Evolutionary conservation across 75 land plant genomes (phyloP).

Genomic region (Ceratopteris richardii): DNA sequence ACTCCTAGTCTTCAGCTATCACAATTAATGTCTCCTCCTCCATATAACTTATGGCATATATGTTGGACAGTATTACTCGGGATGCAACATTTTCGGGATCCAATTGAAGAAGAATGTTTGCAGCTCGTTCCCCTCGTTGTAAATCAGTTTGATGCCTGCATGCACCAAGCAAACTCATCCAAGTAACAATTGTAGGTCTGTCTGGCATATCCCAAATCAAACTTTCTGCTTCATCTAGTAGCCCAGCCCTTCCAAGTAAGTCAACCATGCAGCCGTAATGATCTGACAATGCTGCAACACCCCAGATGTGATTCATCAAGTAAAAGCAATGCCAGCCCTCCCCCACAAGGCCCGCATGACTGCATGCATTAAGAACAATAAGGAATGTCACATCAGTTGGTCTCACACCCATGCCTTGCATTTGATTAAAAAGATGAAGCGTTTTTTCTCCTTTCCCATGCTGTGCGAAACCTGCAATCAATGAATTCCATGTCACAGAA

Average conservation of each 20-base stretch:
- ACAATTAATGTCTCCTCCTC: slow-evolving; percentile 20
- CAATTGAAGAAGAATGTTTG: slow-evolving; percentile 24
- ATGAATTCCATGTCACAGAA: slow-evolving; percentile 57
- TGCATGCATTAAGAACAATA: slow-evolving; percentile 39
- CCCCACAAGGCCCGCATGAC: slow-evolving; percentile 29
- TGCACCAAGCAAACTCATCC: slow-evolving; percentile 42
- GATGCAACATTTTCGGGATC: slow-evolving; percentile 41
- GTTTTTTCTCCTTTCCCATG: slow-evolving; percentile 45
- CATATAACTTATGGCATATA: slow-evolving; percentile 13
- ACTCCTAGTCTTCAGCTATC: too few species aligned
- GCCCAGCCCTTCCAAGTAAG: slow-evolving; percentile 51
- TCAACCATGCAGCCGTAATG: slow-evolving; percentile 29
- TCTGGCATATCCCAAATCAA: slow-evolving; percentile 36
- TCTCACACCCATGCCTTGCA: slow-evolving; percentile 42
- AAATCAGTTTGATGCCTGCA: slow-evolving; percentile 37
- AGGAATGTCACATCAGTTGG: slow-evolving; percentile 41
- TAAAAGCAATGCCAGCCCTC: slow-evolving; percentile 39
- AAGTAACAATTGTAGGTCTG: slow-evolving; percentile 33
- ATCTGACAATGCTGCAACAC: slow-evolving; percentile 17
- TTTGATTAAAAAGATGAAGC: slow-evolving; percentile 36
- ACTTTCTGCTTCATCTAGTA: slow-evolving; percentile 39
- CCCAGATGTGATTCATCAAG: slow-evolving; percentile 14
- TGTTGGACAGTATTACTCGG: slow-evolving; percentile 38
- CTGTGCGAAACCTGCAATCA: slow-evolving; percentile 50
- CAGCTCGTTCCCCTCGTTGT: slow-evolving; percentile 32